Evolutionary conservation across 2,329 filamentous ascomycete species (phyloP).

Genomic region (Chalaropsis ovoidea): DNA sequence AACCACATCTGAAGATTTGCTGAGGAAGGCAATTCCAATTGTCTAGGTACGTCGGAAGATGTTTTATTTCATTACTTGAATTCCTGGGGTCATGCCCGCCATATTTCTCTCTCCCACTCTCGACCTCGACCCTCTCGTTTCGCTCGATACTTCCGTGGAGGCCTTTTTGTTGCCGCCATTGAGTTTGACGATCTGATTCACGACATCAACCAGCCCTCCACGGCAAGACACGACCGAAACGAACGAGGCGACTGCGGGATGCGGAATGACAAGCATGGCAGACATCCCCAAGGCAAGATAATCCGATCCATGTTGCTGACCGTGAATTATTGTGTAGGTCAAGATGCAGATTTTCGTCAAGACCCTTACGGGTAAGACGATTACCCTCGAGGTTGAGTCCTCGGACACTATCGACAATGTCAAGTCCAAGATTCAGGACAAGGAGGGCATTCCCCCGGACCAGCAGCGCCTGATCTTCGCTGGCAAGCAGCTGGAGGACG

Average conservation of each 20-base stretch:
- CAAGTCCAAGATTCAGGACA: constrained; percentile 98
- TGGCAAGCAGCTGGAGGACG: constrained; percentile 99
- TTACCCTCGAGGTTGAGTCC: constrained; percentile 99
- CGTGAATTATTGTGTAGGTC: constrained; percentile 36
- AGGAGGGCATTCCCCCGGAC: constrained; percentile 98
- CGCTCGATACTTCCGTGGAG: constrained; percentile 16
- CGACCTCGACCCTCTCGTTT: constrained; percentile 17
- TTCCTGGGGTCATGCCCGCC: constrained; percentile 16
- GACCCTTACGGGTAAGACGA: constrained; percentile 98
- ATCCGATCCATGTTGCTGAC: constrained; percentile 32
- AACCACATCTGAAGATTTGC: constrained; percentile 47
- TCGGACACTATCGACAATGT: constrained; percentile 99
- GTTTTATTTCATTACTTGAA: constrained; percentile 30
- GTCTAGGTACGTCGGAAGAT: constrained; percentile 54
- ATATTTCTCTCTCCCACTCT: constrained; percentile 17
- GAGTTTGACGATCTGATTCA: background rate
- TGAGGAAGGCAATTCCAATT: constrained; percentile 54
- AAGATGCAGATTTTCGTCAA: constrained; percentile 70
- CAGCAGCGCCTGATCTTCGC: constrained; percentile 99
- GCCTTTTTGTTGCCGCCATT: background rate
- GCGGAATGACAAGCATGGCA: background rate
- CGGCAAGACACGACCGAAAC: constrained; percentile 4
- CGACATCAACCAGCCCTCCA: background rate
- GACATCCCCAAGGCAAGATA: constrained; percentile 13
- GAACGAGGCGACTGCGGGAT: background rate